Conservation (phyloP, 306 rosid genomes). For the Ceratonia siliqua region DNA sequence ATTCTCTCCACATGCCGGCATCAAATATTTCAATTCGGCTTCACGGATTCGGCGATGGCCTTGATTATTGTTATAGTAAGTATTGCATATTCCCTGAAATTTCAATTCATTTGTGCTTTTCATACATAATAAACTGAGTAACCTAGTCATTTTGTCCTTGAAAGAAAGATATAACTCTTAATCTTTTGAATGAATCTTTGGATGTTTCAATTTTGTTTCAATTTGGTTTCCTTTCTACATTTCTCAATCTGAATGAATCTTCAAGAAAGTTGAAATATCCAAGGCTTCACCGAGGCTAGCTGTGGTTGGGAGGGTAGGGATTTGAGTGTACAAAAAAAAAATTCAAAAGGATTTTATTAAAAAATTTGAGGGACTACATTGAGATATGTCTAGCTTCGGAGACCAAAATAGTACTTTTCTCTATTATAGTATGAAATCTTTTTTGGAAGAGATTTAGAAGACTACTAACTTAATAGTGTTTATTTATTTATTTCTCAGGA, state of each 20-base stretch:
- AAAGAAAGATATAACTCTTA: neutral
- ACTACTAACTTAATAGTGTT: neutral
- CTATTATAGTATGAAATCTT: neutral
- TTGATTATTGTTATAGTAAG: slow-evolving; percentile 33
- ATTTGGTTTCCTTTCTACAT: neutral
- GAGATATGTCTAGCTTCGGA: neutral
- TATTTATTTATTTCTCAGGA: neutral
- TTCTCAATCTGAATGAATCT: slow-evolving; percentile 2
- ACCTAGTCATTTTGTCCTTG: neutral
- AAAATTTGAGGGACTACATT: neutral
- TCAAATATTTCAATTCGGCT: slow-evolving; percentile 28
- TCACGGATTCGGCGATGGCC: slow-evolving; percentile 22
- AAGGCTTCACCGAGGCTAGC: no score
- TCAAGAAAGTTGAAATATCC: neutral
- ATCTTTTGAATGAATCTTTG: neutral
- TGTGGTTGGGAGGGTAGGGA: no score
- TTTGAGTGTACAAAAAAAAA: no score
- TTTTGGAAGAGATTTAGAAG: neutral
- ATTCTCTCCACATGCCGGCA: slow-evolving; percentile 24
- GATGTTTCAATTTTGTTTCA: slow-evolving; percentile 7
- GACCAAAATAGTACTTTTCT: neutral
- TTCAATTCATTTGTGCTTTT: slow-evolving; percentile 12
- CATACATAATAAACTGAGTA: neutral
- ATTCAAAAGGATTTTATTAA: no score
- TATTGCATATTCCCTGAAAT: slow-evolving; percentile 4